Conservation (phyloP, 2,329 filamentous ascomycete species). For the Pseudovirgaria hyperparasitica region DNA sequence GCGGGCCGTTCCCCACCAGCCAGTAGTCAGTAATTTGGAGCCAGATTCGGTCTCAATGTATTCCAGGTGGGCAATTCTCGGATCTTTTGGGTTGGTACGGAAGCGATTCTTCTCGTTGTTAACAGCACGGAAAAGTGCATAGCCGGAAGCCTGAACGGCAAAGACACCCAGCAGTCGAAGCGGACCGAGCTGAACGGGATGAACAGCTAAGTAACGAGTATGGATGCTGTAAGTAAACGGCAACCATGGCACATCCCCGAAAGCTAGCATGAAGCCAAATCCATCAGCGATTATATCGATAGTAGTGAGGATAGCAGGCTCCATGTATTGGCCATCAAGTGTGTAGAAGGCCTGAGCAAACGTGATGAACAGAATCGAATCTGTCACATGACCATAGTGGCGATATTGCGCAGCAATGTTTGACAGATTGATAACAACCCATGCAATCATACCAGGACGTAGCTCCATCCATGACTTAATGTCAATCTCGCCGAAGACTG, state of each 20-base stretch:
- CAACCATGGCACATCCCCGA: conserved; percentile 87
- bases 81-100: conserved; percentile 74
- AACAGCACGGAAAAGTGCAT: conserved; percentile 82
- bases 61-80: conserved; percentile 63
- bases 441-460: conserved; percentile 82
- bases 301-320: conserved; percentile 77
- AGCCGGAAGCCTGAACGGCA: conserved; percentile 58
- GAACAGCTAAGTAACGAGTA: conserved; percentile 68
- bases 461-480: conserved; percentile 86
- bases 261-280: conserved; percentile 89
- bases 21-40: conserved; percentile 67
- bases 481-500: conserved; percentile 72
- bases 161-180: conserved; percentile 52
- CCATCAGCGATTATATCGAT: conserved; percentile 91
- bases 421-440: conserved; percentile 73
- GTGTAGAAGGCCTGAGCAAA: conserved; percentile 71
- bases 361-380: conserved; percentile 72
- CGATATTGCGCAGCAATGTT: conserved; percentile 83
- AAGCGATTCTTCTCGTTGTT: conserved; percentile 95
- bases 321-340: conserved; percentile 75
- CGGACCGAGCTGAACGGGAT: conserved; percentile 67
- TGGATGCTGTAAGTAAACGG: conserved; percentile 82
- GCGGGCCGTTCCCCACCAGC: conserved; percentile 86
- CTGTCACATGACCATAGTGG: conserved; percentile 68
- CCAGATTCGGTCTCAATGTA: conserved; percentile 78